Conservation (phyloP, 108 stramenopile species). For the Schizochytrium sp. region DNA sequence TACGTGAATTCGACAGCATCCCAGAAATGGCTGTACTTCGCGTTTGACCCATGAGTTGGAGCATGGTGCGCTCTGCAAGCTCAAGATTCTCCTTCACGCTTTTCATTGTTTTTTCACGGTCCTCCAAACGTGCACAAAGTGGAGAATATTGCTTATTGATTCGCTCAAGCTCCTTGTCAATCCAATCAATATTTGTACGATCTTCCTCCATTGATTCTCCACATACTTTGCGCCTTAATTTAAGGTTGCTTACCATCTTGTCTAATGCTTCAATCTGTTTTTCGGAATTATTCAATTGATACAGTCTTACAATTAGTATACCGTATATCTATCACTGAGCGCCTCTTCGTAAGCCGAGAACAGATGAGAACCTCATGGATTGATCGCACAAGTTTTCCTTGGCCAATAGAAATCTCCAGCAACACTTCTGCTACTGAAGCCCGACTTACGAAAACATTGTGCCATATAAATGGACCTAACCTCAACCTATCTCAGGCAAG, state of each 20-base stretch:
- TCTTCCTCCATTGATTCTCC: constrained; percentile 53
- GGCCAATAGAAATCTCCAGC: no score
- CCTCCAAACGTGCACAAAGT: constrained; percentile 27
- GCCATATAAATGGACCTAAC: no score
- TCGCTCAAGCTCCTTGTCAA: constrained; percentile 49
- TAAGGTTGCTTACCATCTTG: constrained; percentile 45
- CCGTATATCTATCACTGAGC: not conserved
- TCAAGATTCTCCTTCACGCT: constrained; percentile 36
- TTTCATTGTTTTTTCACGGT: constrained; percentile 56
- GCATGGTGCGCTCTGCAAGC: constrained; percentile 39
- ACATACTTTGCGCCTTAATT: constrained; percentile 22
- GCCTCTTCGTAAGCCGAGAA: not conserved
- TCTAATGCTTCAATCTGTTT: constrained; percentile 45
- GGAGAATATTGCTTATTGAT: constrained; percentile 37
- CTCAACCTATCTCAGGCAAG: not conserved
- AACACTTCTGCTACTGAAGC: no score
- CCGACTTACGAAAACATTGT: no score
- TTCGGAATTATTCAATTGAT: not conserved
- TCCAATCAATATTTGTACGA: constrained; percentile 10
- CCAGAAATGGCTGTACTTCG: constrained; percentile 5
- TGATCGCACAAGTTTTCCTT: no score
- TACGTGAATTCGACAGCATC: constrained; percentile 31
- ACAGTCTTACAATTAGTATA: not conserved
- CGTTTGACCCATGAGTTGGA: constrained; percentile 41
- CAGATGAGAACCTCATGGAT: no score